These are phyloP conservation scores for Penicillium egyptiacum DNA, from an alignment of 495 filamentous ascomycete genomes.

Conservation along the genomic window DNA sequence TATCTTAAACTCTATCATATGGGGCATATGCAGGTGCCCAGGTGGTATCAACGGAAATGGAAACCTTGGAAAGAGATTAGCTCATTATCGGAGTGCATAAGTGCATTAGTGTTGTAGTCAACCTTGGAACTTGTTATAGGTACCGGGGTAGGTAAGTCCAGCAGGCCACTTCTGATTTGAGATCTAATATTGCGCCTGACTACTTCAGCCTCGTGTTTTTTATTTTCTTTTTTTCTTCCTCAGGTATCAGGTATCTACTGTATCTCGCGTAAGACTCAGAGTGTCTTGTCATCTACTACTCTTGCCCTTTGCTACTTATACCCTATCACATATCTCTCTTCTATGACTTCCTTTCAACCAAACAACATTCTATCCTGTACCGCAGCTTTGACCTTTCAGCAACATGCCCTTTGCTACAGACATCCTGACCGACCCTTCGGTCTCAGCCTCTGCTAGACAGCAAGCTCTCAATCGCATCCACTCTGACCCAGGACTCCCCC, in stretches of 20 bases:
- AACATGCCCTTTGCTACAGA: conserved; percentile 30
- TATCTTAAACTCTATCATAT: conserved; percentile 1
- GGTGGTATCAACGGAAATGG: conserved; percentile 1
- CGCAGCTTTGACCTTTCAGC: neutral
- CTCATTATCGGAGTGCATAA: neutral
- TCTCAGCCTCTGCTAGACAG: conserved; percentile 24
- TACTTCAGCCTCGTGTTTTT: neutral
- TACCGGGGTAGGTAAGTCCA: conserved; percentile 19
- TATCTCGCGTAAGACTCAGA: neutral
- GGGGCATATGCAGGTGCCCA: neutral
- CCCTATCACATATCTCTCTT: neutral
- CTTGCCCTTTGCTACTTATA: conserved; percentile 1
- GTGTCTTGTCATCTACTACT: neutral
- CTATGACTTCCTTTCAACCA: neutral
- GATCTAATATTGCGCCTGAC: neutral
- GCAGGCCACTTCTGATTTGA: conserved; percentile 19
- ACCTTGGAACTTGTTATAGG: neutral
- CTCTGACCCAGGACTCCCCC: conserved; percentile 37
- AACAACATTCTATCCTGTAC: neutral
- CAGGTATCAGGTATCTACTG: neutral
- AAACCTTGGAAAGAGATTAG: conserved; percentile 2
- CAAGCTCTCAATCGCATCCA: conserved; percentile 28
- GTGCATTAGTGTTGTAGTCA: neutral
- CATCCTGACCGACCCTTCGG: conserved; percentile 20
- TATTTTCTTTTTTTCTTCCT: neutral